Evolutionary conservation across 768 basidiomycete species (phyloP), one percentile per base, ranked within the genome.

Genomic region (Trichaptum fuscoviolaceum): DNA sequence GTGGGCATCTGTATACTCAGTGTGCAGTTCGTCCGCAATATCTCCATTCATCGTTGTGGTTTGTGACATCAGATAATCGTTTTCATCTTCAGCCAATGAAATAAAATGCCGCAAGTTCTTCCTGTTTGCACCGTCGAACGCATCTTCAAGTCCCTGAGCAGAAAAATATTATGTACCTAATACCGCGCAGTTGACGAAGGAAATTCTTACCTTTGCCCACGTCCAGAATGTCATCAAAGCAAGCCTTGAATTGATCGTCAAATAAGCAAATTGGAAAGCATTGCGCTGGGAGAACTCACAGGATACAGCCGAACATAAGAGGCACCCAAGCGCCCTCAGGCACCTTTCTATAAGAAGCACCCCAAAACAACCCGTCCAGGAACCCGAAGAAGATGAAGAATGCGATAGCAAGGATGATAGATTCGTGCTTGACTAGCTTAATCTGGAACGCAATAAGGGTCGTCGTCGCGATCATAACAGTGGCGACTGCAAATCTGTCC

Each of bases 321-420:
- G 89, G 86, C 9, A 89, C 87, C 86, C 87, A 90, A 1, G 87
- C 89, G 20, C 89, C 88, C 24, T 80, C 75, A 0, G 87, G 87
- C 5, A 89, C 79, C 72, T 89, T 88, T 71, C 80, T 84, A 66
- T 88, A 71, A 0, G 85, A 75, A 0, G 88, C 85, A 26, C 87
- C 88, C 84, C 85, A 89, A 77, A 90, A 90, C 18, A 88, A 76
- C 68, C 86, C 87, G 73, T 90, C 88, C 63, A 90, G 76, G 77
- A 90, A 90, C 10, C 87, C 87, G 62, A 84, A 89, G 24, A 81
- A 70, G 12, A 84, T 0, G 69, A 87, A 83, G 71, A 82, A 89
- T 1, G 69, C 73, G 5, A 85, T 8, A 0, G 79, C 77, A 17
- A 87, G 61, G 4, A 82, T 42, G 63, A 80, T 68, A 4, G 84